Evolutionary conservation across 306 rosid species (phyloP), one percentile per base, ranked within the genome.

Genomic region (Vigna reflexopilosa): DNA sequence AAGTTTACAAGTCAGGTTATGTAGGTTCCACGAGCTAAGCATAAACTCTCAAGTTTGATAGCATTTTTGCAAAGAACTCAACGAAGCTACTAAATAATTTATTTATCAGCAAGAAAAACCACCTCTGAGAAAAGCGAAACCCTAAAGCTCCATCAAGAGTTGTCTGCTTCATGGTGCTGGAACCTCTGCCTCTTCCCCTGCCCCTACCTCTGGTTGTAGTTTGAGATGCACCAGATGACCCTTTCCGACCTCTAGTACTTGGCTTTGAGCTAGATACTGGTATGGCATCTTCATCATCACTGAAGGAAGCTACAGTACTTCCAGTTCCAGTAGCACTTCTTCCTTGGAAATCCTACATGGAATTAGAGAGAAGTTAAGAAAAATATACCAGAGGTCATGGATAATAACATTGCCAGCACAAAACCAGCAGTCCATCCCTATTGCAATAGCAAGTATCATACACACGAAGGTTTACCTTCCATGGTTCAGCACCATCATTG

Each of bases 121-220:
- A 95, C 98, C 99, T 91, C 78, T 93, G 93, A 64, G 97, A 91
- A 67, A 19, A 47, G 78, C 91, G 97, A 83, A 95, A 86, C 55
- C 95, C 97, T 66, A 91, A 80, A 66, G 99, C 61, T 83, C 89
- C 91, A 75, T 95, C 98, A 34, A 95, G 97, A 64, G 99, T 95
- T 28, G 91, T 86, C 91, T 95, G 98, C 91, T 95, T 95, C 86
- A 88, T 67, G 77, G 79, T 81, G 82, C 83, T 79, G 72, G 93
- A 67, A 30, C 90, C 87, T 42, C 82, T 86, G 15, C 89, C 95
- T 81, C 90, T 85, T 56, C 97, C 97, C 71, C 95, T 85, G 1
- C 94, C 96, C 85, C 97, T 90, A 87, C 96, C 98, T 75, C 93
- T 87, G 47, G 91, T 67, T 72, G 90, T 64, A 42, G 90, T 80